Evolutionary conservation across 441 rosid species (phyloP).

Genomic region (Jatropha multifida): DNA sequence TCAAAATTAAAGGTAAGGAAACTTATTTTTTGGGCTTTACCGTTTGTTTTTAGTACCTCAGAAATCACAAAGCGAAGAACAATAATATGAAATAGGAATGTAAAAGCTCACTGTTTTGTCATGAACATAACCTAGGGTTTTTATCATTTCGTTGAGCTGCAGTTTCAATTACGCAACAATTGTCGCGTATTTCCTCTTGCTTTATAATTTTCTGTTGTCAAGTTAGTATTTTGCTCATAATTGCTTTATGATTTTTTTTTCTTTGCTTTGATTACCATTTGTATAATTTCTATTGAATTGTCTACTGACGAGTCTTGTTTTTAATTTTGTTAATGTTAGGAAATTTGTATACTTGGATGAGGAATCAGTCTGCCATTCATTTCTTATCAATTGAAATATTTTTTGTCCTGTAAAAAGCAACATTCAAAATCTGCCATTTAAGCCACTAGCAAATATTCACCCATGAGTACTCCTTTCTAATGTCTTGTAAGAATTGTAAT

Average conservation of each 20-base stretch:
- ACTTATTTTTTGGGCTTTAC: slow-evolving; percentile 2
- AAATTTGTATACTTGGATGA: not conserved
- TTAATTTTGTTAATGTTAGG: not conserved
- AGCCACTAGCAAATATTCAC: not conserved
- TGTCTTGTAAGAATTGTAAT: not conserved
- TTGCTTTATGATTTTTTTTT: not conserved
- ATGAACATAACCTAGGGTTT: not conserved
- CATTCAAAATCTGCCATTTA: not conserved
- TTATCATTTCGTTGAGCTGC: not conserved
- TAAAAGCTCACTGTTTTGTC: not conserved
- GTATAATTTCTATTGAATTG: not conserved
- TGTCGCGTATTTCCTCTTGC: not conserved
- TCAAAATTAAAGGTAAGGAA: slow-evolving; percentile 33
- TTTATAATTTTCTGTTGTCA: not conserved
- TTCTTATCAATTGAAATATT: not conserved
- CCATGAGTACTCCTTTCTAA: not conserved
- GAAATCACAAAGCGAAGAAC: not conserved
- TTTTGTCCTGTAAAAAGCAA: not conserved
- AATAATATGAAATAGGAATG: not conserved
- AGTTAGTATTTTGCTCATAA: not conserved
- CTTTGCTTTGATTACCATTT: not conserved
- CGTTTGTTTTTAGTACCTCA: not conserved
- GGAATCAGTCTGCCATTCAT: not conserved
- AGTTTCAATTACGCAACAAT: not conserved
- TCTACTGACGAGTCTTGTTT: not conserved